Evolutionary conservation across 2,329 filamentous ascomycete genomes (phyloP).

Genomic region (Diaporthe vaccinii): DNA sequence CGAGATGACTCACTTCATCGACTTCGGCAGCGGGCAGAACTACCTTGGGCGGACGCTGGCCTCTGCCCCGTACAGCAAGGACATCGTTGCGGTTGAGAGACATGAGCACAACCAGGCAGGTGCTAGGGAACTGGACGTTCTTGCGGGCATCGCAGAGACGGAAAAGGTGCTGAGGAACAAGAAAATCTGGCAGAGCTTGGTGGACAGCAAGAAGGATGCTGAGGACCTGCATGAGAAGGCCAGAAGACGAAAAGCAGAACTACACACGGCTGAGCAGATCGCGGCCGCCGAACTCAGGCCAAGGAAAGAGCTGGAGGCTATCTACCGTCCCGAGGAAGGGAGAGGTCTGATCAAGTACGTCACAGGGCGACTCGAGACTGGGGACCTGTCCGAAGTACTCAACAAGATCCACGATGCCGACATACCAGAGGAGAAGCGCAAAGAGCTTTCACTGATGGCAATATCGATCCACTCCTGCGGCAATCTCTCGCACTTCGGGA

Average conservation of each 20-base stretch:
- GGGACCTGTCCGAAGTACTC: slow-evolving; percentile 78
- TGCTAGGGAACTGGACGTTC: slow-evolving; percentile 86
- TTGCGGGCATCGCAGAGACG: slow-evolving; percentile 81
- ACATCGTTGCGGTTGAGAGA: slow-evolving; percentile 92
- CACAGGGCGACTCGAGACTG: slow-evolving; percentile 79
- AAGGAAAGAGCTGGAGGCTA: slow-evolving; percentile 61
- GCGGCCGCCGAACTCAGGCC: slow-evolving; percentile 64
- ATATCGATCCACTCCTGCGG: slow-evolving; percentile 98
- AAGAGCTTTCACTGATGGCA: slow-evolving; percentile 77
- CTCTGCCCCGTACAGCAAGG: slow-evolving; percentile 85
- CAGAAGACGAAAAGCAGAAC: slow-evolving; percentile 52
- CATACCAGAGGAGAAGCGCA: slow-evolving; percentile 47
- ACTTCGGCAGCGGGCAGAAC: slow-evolving; percentile 97
- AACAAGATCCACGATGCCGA: slow-evolving; percentile 67
- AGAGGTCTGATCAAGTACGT: slow-evolving; percentile 83
- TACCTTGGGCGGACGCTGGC: slow-evolving; percentile 92
- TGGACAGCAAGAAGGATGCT: slow-evolving; percentile 58
- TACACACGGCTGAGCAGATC: slow-evolving; percentile 47
- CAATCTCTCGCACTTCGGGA: slow-evolving; percentile 94
- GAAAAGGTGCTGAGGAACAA: slow-evolving; percentile 84
- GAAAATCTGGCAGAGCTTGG: slow-evolving; percentile 76
- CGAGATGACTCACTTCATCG: slow-evolving; percentile 86
- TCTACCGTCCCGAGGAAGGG: slow-evolving; percentile 70
- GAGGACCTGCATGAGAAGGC: slow-evolving; percentile 58
- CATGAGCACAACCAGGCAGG: slow-evolving; percentile 88